Evolutionary conservation across 2,329 filamentous ascomycete species (phyloP).

Genomic region (Ascochyta koolunga): DNA sequence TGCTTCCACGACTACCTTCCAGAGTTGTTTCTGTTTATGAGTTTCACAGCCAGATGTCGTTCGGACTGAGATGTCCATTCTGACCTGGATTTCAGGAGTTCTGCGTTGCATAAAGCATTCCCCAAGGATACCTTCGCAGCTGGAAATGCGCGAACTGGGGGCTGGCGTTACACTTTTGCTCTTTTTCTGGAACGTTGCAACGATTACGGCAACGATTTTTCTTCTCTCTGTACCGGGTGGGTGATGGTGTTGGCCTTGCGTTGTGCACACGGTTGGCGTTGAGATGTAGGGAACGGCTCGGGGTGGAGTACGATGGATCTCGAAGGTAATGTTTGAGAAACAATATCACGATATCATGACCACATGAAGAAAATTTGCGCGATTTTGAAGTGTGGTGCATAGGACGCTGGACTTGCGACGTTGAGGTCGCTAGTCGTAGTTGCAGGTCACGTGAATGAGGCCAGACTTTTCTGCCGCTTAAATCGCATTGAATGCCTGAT

Average conservation of each 20-base stretch:
- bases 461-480: not conserved
- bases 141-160: constrained; percentile 37
- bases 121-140: constrained; percentile 40
- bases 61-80: constrained; percentile 9
- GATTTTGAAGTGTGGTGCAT: constrained; percentile 3
- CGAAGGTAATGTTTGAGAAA: constrained; percentile 22
- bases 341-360: constrained; percentile 32
- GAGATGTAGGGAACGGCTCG: not conserved
- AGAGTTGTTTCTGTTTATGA: constrained; percentile 18
- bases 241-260: not conserved
- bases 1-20: constrained; percentile 19
- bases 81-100: constrained; percentile 24
- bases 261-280: constrained; percentile 4
- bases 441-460: constrained; percentile 13
- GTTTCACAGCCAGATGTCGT: constrained; percentile 21
- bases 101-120: constrained; percentile 36
- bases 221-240: not conserved
- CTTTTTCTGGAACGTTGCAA: constrained; percentile 17
- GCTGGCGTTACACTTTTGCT: constrained; percentile 30
- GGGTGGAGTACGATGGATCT: constrained; percentile 19
- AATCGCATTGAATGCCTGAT: no score
- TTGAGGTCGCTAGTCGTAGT: constrained; percentile 5
- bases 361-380: constrained; percentile 5
- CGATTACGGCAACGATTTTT: constrained; percentile 15
- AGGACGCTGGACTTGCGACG: constrained; percentile 1